Conservation (phyloP, 805 yeast genomes). For the Metschnikowia colocasiae region DNA sequence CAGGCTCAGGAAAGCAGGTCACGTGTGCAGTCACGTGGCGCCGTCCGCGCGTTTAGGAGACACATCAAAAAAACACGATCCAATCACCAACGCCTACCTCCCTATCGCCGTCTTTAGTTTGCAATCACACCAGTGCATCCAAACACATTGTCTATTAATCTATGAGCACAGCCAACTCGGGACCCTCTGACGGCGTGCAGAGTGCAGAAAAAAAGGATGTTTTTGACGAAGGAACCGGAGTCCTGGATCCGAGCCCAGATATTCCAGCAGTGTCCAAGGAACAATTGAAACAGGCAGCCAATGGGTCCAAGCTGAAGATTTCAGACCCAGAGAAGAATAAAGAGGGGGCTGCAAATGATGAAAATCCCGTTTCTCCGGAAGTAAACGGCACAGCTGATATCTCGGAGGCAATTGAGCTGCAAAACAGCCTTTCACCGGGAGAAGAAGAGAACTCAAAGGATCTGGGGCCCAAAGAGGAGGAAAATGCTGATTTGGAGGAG, state of each 20-base stretch:
- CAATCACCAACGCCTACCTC: background rate
- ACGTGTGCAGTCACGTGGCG: background rate
- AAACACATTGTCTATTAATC: background rate
- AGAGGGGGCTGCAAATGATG: background rate
- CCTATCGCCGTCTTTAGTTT: background rate
- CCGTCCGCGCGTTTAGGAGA: background rate
- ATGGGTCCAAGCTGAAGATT: background rate
- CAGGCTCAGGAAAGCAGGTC: no score
- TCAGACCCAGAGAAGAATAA: background rate
- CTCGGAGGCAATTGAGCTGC: background rate
- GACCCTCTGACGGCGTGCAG: background rate
- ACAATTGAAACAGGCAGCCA: background rate
- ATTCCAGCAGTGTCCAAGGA: background rate
- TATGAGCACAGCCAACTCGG: background rate
- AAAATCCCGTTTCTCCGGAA: slow-evolving; percentile 1
- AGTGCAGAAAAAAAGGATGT: background rate
- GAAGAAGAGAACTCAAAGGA: background rate
- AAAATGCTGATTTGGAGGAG: no score
- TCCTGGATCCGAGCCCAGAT: background rate
- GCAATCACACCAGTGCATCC: background rate
- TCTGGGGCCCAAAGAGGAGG: no score
- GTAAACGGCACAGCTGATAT: slow-evolving; percentile 1
- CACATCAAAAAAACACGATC: background rate
- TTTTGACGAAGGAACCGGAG: background rate
- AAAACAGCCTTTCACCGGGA: background rate